Evolutionary conservation across 2,329 filamentous ascomycete species (phyloP).

Genomic region (Colletotrichum coccodes): DNA sequence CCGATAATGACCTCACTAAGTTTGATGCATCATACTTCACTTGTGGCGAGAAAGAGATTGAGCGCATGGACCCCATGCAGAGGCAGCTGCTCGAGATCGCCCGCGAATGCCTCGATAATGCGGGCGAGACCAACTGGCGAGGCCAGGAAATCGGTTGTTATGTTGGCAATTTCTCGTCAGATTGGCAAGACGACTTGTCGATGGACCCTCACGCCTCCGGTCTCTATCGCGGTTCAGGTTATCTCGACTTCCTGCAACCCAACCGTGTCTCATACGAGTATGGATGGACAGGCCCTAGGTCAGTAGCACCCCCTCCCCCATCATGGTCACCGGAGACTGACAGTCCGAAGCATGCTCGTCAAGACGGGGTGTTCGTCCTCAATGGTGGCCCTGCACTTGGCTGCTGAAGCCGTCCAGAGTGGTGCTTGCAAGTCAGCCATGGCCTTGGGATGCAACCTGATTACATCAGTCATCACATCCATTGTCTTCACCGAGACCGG

Average conservation of each 20-base stretch:
- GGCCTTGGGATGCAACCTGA: constrained; percentile 45
- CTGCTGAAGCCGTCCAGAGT: constrained; percentile 39
- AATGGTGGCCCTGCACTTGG: constrained; percentile 43
- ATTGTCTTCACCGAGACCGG: constrained; percentile 37
- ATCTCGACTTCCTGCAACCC: constrained; percentile 38
- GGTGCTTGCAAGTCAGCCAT: constrained; percentile 42
- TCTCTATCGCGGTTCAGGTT: constrained; percentile 33
- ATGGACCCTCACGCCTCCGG: constrained; percentile 23
- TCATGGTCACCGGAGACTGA: neutral
- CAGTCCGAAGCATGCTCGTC: constrained; percentile 41
- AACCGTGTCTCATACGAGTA: constrained; percentile 46
- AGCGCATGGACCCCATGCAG: constrained; percentile 43
- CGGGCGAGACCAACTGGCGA: constrained; percentile 38
- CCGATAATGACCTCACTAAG: constrained; percentile 36
- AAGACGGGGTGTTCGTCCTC: constrained; percentile 48
- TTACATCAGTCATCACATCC: constrained; percentile 33
- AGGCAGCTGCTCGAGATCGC: constrained; percentile 40
- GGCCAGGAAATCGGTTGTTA: constrained; percentile 41
- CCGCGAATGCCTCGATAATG: constrained; percentile 43
- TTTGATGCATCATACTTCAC: constrained; percentile 45
- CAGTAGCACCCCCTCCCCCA: neutral
- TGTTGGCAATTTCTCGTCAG: constrained; percentile 42
- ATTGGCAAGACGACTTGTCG: constrained; percentile 37
- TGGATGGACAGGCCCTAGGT: constrained; percentile 45
- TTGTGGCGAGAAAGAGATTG: constrained; percentile 40